These are phyloP conservation scores for Phytophthora uliginosa DNA, from an alignment of 352 stramenopile genomes.

Conservation along the genomic window DNA sequence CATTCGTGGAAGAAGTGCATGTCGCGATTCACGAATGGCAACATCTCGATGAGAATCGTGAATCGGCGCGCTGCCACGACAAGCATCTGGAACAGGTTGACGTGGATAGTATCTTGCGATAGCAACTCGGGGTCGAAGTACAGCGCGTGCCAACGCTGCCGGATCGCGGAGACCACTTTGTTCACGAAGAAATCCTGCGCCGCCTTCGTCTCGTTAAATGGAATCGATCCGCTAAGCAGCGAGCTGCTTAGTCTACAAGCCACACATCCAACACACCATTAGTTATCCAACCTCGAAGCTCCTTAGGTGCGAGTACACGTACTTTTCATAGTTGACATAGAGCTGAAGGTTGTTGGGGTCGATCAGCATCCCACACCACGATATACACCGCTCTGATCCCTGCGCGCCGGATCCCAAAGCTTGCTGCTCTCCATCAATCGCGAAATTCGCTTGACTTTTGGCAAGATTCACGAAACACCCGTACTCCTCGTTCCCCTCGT, in stretches of 20 bases:
- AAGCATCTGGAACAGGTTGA: constrained; percentile 76
- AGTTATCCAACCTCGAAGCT: constrained; percentile 10
- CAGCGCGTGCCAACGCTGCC: constrained; percentile 76
- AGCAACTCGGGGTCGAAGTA: constrained; percentile 68
- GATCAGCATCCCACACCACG: constrained; percentile 81
- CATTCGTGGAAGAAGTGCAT: constrained; percentile 55
- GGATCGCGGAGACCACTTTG: constrained; percentile 71
- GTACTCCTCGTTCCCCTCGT: constrained; percentile 67
- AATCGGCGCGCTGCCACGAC: constrained; percentile 64
- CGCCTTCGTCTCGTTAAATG: constrained; percentile 68
- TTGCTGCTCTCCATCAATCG: neutral
- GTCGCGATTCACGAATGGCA: constrained; percentile 58
- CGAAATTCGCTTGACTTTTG: constrained; percentile 82
- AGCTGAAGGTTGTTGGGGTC: constrained; percentile 66
- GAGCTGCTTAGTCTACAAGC: constrained; percentile 40
- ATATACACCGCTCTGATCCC: constrained; percentile 31
- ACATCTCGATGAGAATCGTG: constrained; percentile 56
- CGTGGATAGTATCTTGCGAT: constrained; percentile 45
- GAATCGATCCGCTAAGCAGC: constrained; percentile 55
- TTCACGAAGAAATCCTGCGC: constrained; percentile 64
- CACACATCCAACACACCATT: neutral
- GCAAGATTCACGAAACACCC: constrained; percentile 69
- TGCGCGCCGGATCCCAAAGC: constrained; percentile 25
- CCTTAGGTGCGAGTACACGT: constrained; percentile 13
- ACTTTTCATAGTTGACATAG: constrained; percentile 87